Base-by-base conservation (phyloP, 306 rosid species). In the Pyrus bretschneideri region DNA sequence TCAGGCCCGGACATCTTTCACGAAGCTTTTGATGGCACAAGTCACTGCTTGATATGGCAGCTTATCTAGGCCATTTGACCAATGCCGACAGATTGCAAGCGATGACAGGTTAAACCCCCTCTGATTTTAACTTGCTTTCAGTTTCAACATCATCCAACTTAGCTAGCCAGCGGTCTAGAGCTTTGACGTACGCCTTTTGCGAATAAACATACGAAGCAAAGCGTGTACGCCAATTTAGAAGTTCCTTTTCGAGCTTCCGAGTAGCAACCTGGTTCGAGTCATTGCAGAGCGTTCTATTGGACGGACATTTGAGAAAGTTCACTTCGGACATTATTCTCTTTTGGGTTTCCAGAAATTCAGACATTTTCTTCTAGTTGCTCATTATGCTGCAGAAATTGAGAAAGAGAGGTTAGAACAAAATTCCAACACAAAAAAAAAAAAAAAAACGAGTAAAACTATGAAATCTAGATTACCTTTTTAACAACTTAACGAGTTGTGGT, bases 181-280 rank as follows among this genome's bases (percentile, higher is more conserved):
- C 45, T 42, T 42, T 9, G 12, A 9, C 3, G 12, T 42, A 42
- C 45, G 45, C 45, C 45, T 42, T 42, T 10, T 42, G 45, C 45
- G 45, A 42, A 42, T 12, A 42, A 42, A 42, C 45, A 42, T 42
- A 42, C 45, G 12, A 42, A 10, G 59, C 73, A 63, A 91, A 89
- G 82, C 93, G 81, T 25, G 38, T 35, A 0, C 79, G 83, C 96
- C 93, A 91, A 61, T 83, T 86, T 44, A 82, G 90, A 65, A 91
- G 86, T 83, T 87, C 85, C 5, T 89, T 85, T 78, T 87, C 89
- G 4, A 91, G 93, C 80, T 75, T 83, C 67, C 73, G 78, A 14
- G 91, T 91, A 35, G 89, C 96, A 77, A 89, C 73, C 38, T 84
- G 83, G 71, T 86, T 93, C 40, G 86, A 85, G 63, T 89, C 90